These are phyloP conservation scores for Tuber borchii DNA, from an alignment of 495 filamentous ascomycete genomes.

Conservation along the genomic window DNA sequence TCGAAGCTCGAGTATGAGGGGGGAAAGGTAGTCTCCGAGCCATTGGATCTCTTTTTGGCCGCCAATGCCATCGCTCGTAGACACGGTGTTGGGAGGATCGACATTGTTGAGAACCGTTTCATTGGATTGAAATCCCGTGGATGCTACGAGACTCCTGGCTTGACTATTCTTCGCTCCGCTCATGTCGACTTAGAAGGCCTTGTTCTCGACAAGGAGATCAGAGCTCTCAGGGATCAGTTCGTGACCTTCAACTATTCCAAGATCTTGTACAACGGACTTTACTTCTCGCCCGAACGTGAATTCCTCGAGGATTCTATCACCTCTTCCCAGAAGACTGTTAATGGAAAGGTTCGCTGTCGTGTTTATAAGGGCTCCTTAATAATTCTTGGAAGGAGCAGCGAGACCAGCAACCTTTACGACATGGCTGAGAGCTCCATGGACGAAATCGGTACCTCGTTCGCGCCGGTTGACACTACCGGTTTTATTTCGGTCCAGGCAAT, in stretches of 20 bases:
- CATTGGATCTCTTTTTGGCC: conserved; percentile 70
- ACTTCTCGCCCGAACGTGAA: conserved; percentile 75
- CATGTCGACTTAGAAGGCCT: conserved; percentile 82
- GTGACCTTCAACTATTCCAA: conserved; percentile 69
- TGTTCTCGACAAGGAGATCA: conserved; percentile 75
- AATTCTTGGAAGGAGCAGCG: conserved; percentile 66
- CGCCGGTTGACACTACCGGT: conserved; percentile 58
- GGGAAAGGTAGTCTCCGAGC: conserved; percentile 63
- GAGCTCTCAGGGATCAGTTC: conserved; percentile 76
- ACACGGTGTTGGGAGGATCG: conserved; percentile 78
- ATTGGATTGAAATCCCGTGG: conserved; percentile 79
- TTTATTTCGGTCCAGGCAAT: conserved; percentile 81
- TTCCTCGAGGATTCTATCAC: conserved; percentile 68
- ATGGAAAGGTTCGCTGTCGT: conserved; percentile 63
- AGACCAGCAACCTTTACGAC: conserved; percentile 81
- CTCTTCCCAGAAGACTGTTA: conserved; percentile 62
- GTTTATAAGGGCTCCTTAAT: conserved; percentile 71
- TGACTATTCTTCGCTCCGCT: conserved; percentile 67
- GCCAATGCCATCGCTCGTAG: conserved; percentile 70
- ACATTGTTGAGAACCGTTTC: conserved; percentile 89
- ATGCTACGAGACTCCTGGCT: conserved; percentile 77
- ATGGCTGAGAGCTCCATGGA: conserved; percentile 81
- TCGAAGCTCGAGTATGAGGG: conserved; percentile 58
- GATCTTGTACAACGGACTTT: conserved; percentile 73
- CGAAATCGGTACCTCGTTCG: conserved; percentile 66